Evolutionary conservation across 2,329 filamentous ascomycete species (phyloP), one percentile per base, ranked within the genome.

Genomic region (Diaporthe sp.): DNA sequence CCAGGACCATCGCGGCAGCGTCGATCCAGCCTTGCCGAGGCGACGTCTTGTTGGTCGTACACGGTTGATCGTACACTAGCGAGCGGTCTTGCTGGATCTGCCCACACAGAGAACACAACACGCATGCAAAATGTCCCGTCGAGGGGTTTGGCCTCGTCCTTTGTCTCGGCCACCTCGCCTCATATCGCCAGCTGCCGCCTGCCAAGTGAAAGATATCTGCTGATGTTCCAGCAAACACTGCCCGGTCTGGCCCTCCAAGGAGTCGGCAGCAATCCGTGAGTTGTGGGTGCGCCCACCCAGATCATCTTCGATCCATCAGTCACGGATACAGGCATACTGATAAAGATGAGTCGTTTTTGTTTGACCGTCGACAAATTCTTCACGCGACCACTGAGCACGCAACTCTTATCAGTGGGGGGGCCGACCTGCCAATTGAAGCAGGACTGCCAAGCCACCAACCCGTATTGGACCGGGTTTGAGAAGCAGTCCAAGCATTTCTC

Each of bases 391-490:
- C 33, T 52, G 64, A 52, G 64, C 64, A 67, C 64, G 64, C 64
- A 67, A 67, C 30, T 54, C 71, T 73, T 73, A 73, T 73, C 71
- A 67, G 61, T 54, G 61, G 40, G 60, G 45, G 50, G 45, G 45
- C 30, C 64, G 71, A 73, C 61, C 72, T 73, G 52, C 72, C 72
- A 60, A 58, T 70, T 73, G 61, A 7, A 61, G 72, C 30, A 52
- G 50, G 12, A 42, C 38, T 22, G 72, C 72, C 72, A 73, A 73
- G 72, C 45, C 38, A 28, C 40, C 47, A 67, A 50, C 15, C 60
- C 52, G 38, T 68, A 42, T 67, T 52, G 10, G 25, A 50, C 38
- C 38, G 28, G 28, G 52, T 28, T 40, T 19, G 38, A 35, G n/a
- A n/a, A n/a, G 54, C n/a, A 70, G 42, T 25, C 45, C 64, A 52